Conservation (phyloP, 257 asterid genomes). For the Ilex asprella region DNA sequence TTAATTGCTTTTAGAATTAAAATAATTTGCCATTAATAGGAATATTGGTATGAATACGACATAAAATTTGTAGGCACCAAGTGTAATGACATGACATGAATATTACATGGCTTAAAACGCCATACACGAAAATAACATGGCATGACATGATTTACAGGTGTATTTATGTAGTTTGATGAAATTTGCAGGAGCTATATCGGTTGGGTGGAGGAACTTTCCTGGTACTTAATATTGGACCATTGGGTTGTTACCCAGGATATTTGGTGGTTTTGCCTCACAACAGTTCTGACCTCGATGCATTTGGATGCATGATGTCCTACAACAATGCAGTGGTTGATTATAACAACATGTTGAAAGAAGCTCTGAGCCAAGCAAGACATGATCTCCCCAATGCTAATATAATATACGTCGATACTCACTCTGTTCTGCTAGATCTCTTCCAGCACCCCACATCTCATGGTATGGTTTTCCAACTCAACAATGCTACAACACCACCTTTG, state of each 20-base stretch:
- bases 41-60: too few species aligned
- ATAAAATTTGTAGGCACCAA: too few species aligned
- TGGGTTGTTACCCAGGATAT: conserved; percentile 57
- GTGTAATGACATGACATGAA: too few species aligned
- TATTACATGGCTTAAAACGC: too few species aligned
- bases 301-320: conserved; percentile 63
- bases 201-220: conserved; percentile 56
- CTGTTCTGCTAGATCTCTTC: conserved; percentile 59
- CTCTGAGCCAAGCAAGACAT: conserved; percentile 34
- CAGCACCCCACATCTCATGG: conserved; percentile 65
- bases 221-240: conserved; percentile 57
- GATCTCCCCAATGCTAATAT: conserved; percentile 49
- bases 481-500: too few species aligned
- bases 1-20: too few species aligned
- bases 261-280: conserved; percentile 48
- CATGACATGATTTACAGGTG: too few species aligned
- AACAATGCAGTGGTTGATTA: conserved; percentile 55
- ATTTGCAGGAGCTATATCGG: conserved; percentile 38
- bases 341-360: conserved; percentile 49
- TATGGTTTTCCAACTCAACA: conserved; percentile 14
- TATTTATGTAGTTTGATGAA: not conserved
- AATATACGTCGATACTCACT: conserved; percentile 45
- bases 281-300: conserved; percentile 40
- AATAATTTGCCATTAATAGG: too few species aligned
- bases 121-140: too few species aligned